Evolutionary conservation across 148 eudicot genomes (phyloP), one percentile per base, ranked within the genome.

Genomic region (Rhododendron ovatum): DNA sequence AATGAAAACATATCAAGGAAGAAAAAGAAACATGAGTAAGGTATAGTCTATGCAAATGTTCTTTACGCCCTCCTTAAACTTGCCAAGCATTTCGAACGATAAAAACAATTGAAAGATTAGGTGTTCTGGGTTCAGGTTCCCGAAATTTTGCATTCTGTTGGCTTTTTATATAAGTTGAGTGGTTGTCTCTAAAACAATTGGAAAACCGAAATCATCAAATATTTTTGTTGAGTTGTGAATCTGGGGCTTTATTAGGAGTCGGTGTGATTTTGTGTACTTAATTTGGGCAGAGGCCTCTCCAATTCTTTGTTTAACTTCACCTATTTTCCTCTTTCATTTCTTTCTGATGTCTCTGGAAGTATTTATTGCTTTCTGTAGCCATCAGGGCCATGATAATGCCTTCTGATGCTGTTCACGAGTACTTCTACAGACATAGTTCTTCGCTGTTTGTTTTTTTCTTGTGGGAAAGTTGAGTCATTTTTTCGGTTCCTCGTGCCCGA

Each of bases 1-100:
- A 87, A 88, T 76, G 89, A 90, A 81, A 91, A 87, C 85, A 92
- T 89, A 86, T 90, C 93, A 17, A 95, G 87, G 91, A 93, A 87
- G 87, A 89, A n/a, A 82, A 88, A 78, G 83, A 78, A 83, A 78
- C 63, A 18, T 57, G 88, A 85, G 67, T 81, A 59, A 43, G 79
- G 86, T 83, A 47, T 86, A 24, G 18, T 18, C 22, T 43, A 3
- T 18, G 22, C 63, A 51, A 51, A 45, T 79, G 47, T 78, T 78
- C 24, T 30, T 78, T 28, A 7, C 39, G 0, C 69, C 45, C 67
- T 65, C 35, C 33, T 61, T 80, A 2, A 4, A 41, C 55, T 83
- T 83, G n/a, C 50, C 30, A 3, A 47, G 78, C 78, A 47, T 83
- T 69, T 69, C 8, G 35, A 73, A 61, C 22, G 67, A 35, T 22